Conservation (phyloP, 352 stramenopile species). For the Phytophthora capsici region DNA sequence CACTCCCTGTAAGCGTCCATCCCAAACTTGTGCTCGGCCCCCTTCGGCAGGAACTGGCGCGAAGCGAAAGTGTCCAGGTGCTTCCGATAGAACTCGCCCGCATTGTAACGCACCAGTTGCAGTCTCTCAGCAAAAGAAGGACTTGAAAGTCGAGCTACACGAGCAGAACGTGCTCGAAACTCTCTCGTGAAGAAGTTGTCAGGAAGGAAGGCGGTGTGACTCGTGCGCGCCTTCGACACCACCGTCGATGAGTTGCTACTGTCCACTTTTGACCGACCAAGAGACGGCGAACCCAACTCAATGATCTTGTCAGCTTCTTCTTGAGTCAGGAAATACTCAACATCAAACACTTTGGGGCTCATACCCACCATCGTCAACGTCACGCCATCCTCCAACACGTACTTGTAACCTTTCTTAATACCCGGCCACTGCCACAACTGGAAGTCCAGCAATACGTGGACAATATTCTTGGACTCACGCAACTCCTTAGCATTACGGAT, state of each 20-base stretch:
- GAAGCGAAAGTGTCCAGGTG: slow-evolving; percentile 84
- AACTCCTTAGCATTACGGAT: slow-evolving; percentile 62
- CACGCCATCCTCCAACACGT: slow-evolving; percentile 72
- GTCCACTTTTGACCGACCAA: slow-evolving; percentile 74
- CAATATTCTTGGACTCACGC: slow-evolving; percentile 55
- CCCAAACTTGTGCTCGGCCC: slow-evolving; percentile 30
- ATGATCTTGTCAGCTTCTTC: slow-evolving; percentile 66
- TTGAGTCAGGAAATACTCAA: slow-evolving; percentile 67
- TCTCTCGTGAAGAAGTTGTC: slow-evolving; percentile 72
- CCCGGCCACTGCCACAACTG: slow-evolving; percentile 86
- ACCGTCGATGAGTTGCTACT: slow-evolving; percentile 62
- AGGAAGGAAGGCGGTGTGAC: slow-evolving; percentile 77
- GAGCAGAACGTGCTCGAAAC: slow-evolving; percentile 66
- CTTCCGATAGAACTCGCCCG: slow-evolving; percentile 82
- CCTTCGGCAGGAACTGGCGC: slow-evolving; percentile 67
- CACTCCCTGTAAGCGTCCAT: slow-evolving; percentile 75
- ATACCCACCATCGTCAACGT: slow-evolving; percentile 69
- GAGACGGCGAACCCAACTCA: slow-evolving; percentile 42
- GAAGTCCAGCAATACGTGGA: slow-evolving; percentile 84
- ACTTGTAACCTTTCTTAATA: slow-evolving; percentile 81
- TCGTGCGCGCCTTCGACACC: slow-evolving; percentile 68
- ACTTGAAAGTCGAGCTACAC: slow-evolving; percentile 65
- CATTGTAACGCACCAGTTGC: slow-evolving; percentile 77
- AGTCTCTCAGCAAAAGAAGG: slow-evolving; percentile 68
- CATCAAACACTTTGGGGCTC: slow-evolving; percentile 74